Evolutionary conservation across 1,284 basidiomycete genomes (phyloP), one percentile per base, ranked within the genome.

Genomic region (Moesziomyces antarcticus): DNA sequence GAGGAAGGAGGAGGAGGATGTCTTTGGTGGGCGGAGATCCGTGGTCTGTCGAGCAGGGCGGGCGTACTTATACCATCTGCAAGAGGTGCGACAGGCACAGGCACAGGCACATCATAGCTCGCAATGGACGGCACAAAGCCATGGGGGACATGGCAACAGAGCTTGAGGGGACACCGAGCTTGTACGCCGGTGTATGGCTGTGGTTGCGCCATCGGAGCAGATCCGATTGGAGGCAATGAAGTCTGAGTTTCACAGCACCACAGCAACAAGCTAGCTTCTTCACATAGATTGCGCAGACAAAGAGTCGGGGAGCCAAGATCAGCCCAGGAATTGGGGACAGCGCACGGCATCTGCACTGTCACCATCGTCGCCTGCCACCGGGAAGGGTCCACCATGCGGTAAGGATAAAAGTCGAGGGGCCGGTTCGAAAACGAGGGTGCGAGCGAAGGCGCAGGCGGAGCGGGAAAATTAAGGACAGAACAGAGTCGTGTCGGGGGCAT

Each of bases 31-130:
- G 30, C 57, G 57, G 57, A 53, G 50, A 60, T 60, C 57, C 57
- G 57, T 48, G 57, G 57, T 53, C 66, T 68, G 59, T 62, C 66
- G 35, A 62, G 50, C 41, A 47, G 14, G 47, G 48, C 55, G 35
- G 35, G 22, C 40, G 45, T 68, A 68, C 66, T 68, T 68, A 62
- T 68, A 68, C 44, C 24, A 22, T 33, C 35, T 42, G 35, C 49
- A 50, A 16, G 37, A 21, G 33, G 20, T 30, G 18, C 18, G 9
- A 33, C 46, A 8, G 20, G 22, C 21, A 21, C 43, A 45, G 43
- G 44, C 21, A 22, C 18, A 42, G 41, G 41, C 8, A 42, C 18
- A 21, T 11, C 41, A 9, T 42, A 30, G 30, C 3, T 13, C 30
- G 30, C 30, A 11, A 33, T 13, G 10, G 30, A 33, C 30, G 30